Conservation (phyloP, 2,329 filamentous ascomycete genomes). For the Coleophoma cylindrospora region DNA sequence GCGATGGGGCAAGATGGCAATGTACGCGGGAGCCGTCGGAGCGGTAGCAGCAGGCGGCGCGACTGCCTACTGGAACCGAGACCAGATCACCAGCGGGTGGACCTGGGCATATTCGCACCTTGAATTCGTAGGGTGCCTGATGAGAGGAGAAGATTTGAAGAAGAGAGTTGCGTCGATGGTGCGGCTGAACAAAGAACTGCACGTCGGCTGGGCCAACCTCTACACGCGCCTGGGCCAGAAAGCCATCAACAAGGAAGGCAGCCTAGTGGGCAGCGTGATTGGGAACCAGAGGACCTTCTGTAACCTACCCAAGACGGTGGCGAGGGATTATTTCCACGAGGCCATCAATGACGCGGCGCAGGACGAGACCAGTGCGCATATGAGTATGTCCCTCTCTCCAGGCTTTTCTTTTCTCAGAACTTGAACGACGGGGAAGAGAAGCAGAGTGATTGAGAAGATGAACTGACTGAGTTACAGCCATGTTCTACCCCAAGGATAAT, state of each 20-base stretch:
- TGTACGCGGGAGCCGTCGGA: slow-evolving; percentile 79
- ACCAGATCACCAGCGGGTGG: slow-evolving; percentile 71
- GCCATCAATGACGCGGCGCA: slow-evolving; percentile 73
- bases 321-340: slow-evolving; percentile 56
- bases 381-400: slow-evolving; percentile 41
- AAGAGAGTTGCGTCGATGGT: slow-evolving; percentile 66
- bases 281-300: slow-evolving; percentile 82
- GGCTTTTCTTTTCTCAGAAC: neutral
- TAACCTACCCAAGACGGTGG: slow-evolving; percentile 61
- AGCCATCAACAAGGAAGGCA: slow-evolving; percentile 47
- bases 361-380: slow-evolving; percentile 80
- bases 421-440: too few relatives aligned
- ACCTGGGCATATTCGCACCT: slow-evolving; percentile 86
- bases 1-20: slow-evolving; percentile 77
- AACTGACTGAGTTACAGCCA: slow-evolving; percentile 36
- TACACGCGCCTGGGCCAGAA: slow-evolving; percentile 79
- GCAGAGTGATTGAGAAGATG: slow-evolving; percentile 7
- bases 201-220: slow-evolving; percentile 76
- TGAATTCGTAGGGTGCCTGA: slow-evolving; percentile 87
- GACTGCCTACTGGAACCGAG: slow-evolving; percentile 80
- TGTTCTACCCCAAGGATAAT: slow-evolving; percentile 71
- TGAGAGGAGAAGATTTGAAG: slow-evolving; percentile 76
- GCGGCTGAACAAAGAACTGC: slow-evolving; percentile 57
- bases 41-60: slow-evolving; percentile 78
- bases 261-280: slow-evolving; percentile 52